Conservation (phyloP, 202 grass and related monocot genomes). For the Schoenoplectus tabernaemontani region DNA sequence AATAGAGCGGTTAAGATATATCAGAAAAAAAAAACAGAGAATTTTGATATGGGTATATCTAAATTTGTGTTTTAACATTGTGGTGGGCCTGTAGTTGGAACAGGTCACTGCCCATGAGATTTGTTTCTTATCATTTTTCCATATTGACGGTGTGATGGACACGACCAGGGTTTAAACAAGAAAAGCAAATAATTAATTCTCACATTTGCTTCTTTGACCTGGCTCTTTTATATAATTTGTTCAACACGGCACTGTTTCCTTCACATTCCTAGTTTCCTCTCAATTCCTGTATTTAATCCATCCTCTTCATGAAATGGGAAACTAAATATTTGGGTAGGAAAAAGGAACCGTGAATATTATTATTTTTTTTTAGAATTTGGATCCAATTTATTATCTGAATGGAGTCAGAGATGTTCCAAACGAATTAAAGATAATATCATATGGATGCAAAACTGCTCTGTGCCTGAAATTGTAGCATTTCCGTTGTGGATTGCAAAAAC, state of each 20-base stretch:
- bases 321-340: not conserved
- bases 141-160: not conserved
- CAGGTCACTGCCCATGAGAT: not conserved
- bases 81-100: not conserved
- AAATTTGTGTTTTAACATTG: not conserved
- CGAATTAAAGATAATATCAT: not conserved
- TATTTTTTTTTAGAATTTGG: not conserved
- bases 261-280: not conserved
- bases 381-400: not conserved
- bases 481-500: not conserved
- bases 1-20: not conserved
- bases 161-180: not conserved
- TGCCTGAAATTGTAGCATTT: not conserved
- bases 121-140: not conserved
- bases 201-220: conserved; percentile 7
- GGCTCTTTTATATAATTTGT: not conserved
- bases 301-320: not conserved
- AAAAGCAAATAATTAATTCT: not conserved
- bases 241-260: not conserved
- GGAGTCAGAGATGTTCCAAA: not conserved
- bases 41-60: not conserved
- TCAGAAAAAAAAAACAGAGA: not conserved
- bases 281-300: not conserved
- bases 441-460: not conserved
- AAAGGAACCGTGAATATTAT: not conserved